These are phyloP conservation scores for Cladosporium sp. DNA, from an alignment of 2,329 filamentous ascomycete genomes.

Conservation along the genomic window DNA sequence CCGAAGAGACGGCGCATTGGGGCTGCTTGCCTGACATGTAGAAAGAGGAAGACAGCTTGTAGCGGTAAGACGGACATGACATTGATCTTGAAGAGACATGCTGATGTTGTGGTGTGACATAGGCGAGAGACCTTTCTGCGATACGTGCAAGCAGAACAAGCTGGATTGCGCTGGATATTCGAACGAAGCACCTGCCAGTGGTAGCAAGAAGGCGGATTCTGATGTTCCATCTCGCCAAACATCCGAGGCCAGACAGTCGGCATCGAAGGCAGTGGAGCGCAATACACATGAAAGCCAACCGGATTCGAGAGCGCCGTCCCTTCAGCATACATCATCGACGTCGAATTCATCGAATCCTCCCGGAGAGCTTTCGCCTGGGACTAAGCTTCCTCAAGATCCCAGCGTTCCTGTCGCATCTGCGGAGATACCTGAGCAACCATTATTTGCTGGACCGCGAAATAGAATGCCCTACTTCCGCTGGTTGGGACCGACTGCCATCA, in stretches of 20 bases:
- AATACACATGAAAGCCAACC: neutral
- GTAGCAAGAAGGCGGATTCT: constrained; percentile 1
- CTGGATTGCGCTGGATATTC: constrained; percentile 45
- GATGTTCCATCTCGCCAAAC: neutral
- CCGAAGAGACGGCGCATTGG: constrained; percentile 74
- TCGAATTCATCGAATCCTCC: neutral
- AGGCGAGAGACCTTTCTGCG: constrained; percentile 38
- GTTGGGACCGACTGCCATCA: constrained; percentile 85
- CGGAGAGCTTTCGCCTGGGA: constrained; percentile 1
- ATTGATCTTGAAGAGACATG: neutral
- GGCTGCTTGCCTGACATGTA: constrained; percentile 56
- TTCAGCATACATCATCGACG: constrained; percentile 1
- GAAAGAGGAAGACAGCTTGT: constrained; percentile 47
- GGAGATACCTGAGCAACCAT: constrained; percentile 14
- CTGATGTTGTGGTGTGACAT: constrained; percentile 24
- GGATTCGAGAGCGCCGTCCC: neutral
- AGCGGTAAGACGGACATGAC: constrained; percentile 6
- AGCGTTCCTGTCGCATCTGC: neutral
- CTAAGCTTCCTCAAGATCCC: neutral
- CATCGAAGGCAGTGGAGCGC: constrained; percentile 1
- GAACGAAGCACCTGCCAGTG: constrained; percentile 6
- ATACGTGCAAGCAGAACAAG: constrained; percentile 45
- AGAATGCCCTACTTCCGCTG: constrained; percentile 86
- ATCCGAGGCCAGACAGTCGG: neutral
- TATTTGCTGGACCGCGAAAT: constrained; percentile 42